A percentile compares a stretch with the other conserved stretches of the same genome.
phyloP scores from a whole-genome alignment of 345 rosid genomes.

The Aethionema arabicum region DNA sequence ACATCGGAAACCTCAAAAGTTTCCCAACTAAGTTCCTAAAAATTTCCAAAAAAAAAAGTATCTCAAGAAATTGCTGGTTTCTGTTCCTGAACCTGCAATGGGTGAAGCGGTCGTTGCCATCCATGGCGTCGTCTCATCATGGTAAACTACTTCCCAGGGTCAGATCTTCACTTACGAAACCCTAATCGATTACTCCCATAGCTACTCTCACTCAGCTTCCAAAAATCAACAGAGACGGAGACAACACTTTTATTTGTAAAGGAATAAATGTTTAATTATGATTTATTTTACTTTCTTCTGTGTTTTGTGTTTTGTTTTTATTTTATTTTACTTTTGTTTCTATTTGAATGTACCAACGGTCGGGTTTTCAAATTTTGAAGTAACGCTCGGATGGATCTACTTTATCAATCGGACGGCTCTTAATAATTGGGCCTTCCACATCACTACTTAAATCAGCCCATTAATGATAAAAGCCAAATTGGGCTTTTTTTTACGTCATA shows the following conservation, averaged over 20 bases:
- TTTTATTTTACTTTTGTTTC: not conserved
- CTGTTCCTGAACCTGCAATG: conserved; percentile 58
- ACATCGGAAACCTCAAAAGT: not conserved
- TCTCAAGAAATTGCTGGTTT: conserved; percentile 8
- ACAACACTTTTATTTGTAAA: conserved; percentile 2
- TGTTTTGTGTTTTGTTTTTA: not conserved
- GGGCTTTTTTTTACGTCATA: too few relatives aligned
- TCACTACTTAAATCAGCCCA: conserved; percentile 19
- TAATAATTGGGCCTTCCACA: not conserved
- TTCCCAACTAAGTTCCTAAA: not conserved
- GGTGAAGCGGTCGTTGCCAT: conserved; percentile 91
- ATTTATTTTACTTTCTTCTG: too few relatives aligned
- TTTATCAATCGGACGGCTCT: conserved; percentile 30
- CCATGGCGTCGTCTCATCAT: conserved; percentile 86
- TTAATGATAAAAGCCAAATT: not conserved
- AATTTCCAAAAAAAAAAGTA: not conserved
- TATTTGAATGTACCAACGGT: conserved; percentile 31
- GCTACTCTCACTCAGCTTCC: conserved; percentile 9
- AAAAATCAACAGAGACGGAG: conserved; percentile 5
- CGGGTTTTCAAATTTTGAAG: conserved; percentile 41
- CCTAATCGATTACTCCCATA: conserved; percentile 15
- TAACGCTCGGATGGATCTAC: conserved; percentile 36
- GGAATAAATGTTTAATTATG: conserved; percentile 13
- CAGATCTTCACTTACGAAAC: conserved; percentile 19
- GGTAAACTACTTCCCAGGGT: conserved; percentile 6